Percentiles rank a stretch among this genome's conserved stretches.
Evolutionary conservation across 805 yeast species (phyloP).

Genomic region (Saccharomycopsis amapae): DNA sequence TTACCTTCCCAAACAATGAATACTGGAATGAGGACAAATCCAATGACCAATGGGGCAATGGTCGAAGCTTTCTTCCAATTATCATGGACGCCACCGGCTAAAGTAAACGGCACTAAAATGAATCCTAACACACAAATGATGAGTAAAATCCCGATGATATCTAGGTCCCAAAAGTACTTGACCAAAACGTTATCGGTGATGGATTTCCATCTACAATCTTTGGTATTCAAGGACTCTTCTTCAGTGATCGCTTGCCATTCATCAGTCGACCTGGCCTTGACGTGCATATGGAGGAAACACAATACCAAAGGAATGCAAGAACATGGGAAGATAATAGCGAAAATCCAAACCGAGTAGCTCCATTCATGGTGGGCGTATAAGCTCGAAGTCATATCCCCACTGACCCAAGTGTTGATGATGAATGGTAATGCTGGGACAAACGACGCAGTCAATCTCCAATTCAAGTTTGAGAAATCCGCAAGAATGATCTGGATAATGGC

Average conservation of each 20-base stretch:
- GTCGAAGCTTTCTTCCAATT: conserved; percentile 56
- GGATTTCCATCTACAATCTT: conserved; percentile 19
- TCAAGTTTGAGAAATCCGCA: conserved; percentile 61
- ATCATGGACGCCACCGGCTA: conserved; percentile 56
- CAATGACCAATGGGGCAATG: conserved; percentile 60
- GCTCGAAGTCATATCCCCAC: conserved; percentile 49
- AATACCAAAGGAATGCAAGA: conserved; percentile 41
- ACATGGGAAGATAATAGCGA: conserved; percentile 52
- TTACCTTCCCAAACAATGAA: conserved; percentile 53
- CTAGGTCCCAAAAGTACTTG: conserved; percentile 55
- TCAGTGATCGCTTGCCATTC: conserved; percentile 29
- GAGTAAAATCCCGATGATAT: conserved; percentile 53
- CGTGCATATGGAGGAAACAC: conserved; percentile 41
- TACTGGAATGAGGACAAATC: conserved; percentile 47
- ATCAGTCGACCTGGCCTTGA: conserved; percentile 36
- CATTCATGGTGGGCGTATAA: too few relatives aligned
- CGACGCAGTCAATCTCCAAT: conserved; percentile 62
- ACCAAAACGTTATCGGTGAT: conserved; percentile 24
- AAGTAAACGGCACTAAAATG: conserved; percentile 63
- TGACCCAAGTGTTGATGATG: conserved; percentile 72
- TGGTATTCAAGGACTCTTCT: not conserved
- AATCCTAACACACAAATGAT: conserved; percentile 53
- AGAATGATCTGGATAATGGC: conserved; percentile 49
- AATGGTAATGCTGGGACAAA: conserved; percentile 66
- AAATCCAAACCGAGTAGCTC: conserved; percentile 53